A percentile compares a stretch with the other conserved stretches of the same genome.
Evolutionary conservation across 352 stramenopile species (phyloP).

Genomic region (Phytopythium cucurbitacearum): DNA sequence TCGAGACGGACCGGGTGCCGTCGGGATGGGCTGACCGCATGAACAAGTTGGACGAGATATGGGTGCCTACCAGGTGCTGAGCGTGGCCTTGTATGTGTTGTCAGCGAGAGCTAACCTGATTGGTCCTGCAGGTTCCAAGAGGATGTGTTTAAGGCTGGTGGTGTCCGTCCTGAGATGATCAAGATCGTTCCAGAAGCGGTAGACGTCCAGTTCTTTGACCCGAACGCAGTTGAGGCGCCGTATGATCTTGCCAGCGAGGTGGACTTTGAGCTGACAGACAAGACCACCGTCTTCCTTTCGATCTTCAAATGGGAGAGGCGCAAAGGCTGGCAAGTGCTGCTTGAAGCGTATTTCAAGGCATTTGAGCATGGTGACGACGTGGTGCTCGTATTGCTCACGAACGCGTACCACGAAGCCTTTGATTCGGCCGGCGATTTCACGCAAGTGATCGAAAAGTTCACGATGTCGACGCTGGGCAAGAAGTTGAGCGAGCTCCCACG

Average conservation of each 20-base stretch:
- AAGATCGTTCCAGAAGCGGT: slow-evolving; percentile 85
- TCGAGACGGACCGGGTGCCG: slow-evolving; percentile 92
- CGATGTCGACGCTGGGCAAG: slow-evolving; percentile 36
- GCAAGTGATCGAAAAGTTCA: slow-evolving; percentile 51
- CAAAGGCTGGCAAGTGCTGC: slow-evolving; percentile 88
- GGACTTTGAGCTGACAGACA: slow-evolving; percentile 20
- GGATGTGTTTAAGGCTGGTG: slow-evolving; percentile 61
- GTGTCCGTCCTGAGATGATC: slow-evolving; percentile 47
- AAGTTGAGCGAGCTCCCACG: slow-evolving; percentile 41
- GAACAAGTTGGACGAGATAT: slow-evolving; percentile 92
- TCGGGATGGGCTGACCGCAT: slow-evolving; percentile 85
- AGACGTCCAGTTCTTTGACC: slow-evolving; percentile 88
- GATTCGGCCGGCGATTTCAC: slow-evolving; percentile 47
- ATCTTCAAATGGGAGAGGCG: slow-evolving; percentile 94
- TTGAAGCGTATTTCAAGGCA: slow-evolving; percentile 78
- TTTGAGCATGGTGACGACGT: slow-evolving; percentile 67
- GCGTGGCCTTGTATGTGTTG: not conserved
- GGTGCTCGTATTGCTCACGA: slow-evolving; percentile 83
- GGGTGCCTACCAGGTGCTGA: slow-evolving; percentile 77
- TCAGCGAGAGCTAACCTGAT: not conserved
- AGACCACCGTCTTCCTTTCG: slow-evolving; percentile 84
- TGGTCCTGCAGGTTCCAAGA: slow-evolving; percentile 55
- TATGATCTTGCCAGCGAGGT: slow-evolving; percentile 49
- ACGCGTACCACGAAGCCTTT: slow-evolving; percentile 70
- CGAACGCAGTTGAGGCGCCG: slow-evolving; percentile 26